Conservation (phyloP, 78 protist species). For the Creolimax fragrantissima region DNA sequence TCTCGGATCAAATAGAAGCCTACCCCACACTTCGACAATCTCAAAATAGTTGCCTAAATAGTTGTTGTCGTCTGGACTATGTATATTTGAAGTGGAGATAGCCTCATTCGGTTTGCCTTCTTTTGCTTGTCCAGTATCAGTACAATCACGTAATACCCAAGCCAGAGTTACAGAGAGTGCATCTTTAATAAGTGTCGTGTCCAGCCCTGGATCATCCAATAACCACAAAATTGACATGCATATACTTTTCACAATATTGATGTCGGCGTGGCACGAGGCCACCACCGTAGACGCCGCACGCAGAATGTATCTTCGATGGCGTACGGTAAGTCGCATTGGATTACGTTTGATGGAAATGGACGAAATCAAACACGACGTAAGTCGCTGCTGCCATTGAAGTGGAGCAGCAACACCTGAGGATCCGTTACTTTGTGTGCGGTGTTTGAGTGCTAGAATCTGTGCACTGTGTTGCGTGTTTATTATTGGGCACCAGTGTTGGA, state of each 20-base stretch:
- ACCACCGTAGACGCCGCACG: background rate
- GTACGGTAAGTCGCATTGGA: background rate
- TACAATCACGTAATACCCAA: background rate
- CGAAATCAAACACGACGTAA: background rate
- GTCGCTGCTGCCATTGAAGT: background rate
- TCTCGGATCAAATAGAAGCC: background rate
- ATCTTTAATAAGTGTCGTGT: background rate
- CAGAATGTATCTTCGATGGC: background rate
- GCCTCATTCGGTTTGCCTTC: background rate
- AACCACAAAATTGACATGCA: background rate
- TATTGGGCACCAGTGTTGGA: background rate
- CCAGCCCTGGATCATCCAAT: background rate
- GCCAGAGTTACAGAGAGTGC: background rate
- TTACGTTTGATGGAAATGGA: background rate
- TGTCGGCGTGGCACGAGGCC: background rate
- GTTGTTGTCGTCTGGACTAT: too few relatives aligned
- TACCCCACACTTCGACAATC: background rate
- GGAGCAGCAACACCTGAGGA: too few relatives aligned
- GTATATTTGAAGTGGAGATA: too few relatives aligned
- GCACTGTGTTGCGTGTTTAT: too few relatives aligned
- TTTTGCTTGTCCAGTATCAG: background rate
- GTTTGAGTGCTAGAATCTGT: too few relatives aligned
- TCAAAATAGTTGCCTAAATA: too few relatives aligned
- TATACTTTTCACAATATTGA: background rate
- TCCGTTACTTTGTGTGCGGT: too few relatives aligned